Conservation (phyloP, 31 red algal genomes). For the Endocladia muricata region DNA sequence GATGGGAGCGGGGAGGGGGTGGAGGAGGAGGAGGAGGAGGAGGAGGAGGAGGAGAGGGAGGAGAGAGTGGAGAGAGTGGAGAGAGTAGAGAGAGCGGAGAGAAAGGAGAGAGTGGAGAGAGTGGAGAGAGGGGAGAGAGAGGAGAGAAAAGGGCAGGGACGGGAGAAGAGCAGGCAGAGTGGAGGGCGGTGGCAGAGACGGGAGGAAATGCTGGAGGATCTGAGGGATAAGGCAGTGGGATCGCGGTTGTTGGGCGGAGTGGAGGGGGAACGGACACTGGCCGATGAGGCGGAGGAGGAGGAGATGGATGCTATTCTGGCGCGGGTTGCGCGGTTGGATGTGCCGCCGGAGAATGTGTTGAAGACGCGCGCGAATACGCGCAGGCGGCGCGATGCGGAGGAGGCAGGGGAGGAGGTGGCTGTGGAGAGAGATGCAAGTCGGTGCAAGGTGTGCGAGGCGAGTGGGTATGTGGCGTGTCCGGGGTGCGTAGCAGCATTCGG, state of each 20-base stretch:
- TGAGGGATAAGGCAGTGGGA: slow-evolving; percentile 7
- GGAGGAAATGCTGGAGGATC: background rate
- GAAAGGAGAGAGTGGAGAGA: no score
- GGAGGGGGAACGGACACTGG: background rate
- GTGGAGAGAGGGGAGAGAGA: no score
- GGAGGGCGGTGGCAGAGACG: background rate
- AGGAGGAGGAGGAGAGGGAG: no score
- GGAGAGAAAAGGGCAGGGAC: background rate
- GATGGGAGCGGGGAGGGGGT: no score
- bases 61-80: no score
- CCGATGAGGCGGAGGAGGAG: background rate
- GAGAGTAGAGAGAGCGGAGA: no score
- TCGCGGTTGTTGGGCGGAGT: background rate
- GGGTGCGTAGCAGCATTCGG: slow-evolving; percentile 38
- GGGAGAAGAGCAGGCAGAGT: background rate
- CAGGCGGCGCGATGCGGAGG: background rate
- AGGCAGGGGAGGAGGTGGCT: background rate
- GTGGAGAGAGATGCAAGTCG: background rate
- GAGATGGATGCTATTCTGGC: slow-evolving; percentile 13
- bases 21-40: no score
- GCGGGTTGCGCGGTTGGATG: background rate
- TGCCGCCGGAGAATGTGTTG: slow-evolving; percentile 18
- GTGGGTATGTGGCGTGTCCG: slow-evolving; percentile 36
- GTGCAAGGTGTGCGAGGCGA: slow-evolving; percentile 30
- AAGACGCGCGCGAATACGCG: no score